Evolutionary conservation across 2,329 filamentous ascomycete genomes (phyloP).

Genomic region (Trichoderma sp.): DNA sequence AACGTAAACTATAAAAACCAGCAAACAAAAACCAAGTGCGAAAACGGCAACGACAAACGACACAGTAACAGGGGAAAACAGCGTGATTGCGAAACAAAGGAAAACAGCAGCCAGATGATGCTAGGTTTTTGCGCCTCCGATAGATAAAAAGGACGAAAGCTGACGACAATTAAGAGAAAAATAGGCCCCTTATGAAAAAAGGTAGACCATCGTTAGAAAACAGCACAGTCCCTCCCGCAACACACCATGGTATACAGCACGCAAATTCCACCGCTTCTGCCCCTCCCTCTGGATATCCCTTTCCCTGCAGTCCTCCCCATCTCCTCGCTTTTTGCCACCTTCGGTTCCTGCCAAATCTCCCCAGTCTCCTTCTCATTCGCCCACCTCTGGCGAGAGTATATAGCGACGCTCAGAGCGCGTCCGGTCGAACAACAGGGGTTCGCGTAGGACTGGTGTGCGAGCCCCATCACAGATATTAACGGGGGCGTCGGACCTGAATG

Average conservation of each 20-base stretch:
- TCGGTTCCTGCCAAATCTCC: not conserved
- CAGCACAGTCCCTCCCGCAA: constrained; percentile 21
- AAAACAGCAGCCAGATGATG: constrained; percentile 8
- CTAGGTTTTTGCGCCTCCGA: constrained; percentile 16
- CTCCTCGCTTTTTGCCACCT: not conserved
- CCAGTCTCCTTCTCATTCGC: not conserved
- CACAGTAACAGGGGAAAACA: too few relatives aligned
- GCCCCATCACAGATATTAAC: constrained; percentile 8
- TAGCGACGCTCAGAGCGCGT: not conserved
- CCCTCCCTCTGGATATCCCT: too few relatives aligned
- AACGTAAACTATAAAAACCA: constrained; percentile 10
- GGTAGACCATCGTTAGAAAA: constrained; percentile 15
- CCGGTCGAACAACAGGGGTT: not conserved
- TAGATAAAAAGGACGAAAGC: constrained; percentile 7
- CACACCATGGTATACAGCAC: constrained; percentile 23
- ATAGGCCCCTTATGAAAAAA: not conserved
- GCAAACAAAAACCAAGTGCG: too few relatives aligned
- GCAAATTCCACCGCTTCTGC: not conserved
- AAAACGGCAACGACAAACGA: too few relatives aligned
- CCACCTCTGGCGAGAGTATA: constrained; percentile 1
- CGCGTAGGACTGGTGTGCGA: not conserved
- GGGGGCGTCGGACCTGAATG: not conserved
- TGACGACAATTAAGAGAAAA: constrained; percentile 1
- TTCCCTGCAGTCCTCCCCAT: not conserved
- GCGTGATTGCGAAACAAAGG: too few relatives aligned